phyloP scores from a whole-genome alignment of 305 asterid species.

The Striga hermonthica region DNA sequence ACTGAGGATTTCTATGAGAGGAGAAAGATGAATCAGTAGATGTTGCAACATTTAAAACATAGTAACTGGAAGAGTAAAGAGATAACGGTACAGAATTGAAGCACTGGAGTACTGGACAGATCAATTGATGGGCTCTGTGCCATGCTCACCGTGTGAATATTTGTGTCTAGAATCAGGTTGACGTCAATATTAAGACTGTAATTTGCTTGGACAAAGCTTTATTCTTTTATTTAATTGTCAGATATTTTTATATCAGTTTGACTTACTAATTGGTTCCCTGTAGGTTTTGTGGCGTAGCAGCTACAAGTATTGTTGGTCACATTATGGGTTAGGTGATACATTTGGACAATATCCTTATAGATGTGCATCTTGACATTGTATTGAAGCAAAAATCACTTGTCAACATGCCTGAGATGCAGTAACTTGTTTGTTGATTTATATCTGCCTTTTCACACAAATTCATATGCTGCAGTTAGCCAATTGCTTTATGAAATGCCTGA shows the following conservation, averaged over 20 bases:
- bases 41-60: not conserved
- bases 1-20: slow-evolving; percentile 11
- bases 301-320: slow-evolving; percentile 97
- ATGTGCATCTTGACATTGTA: slow-evolving; percentile 55
- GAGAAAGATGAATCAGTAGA: slow-evolving; percentile 5
- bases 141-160: slow-evolving; percentile 16
- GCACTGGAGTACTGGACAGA: slow-evolving; percentile 10
- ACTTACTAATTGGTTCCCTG: slow-evolving; percentile 32
- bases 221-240: slow-evolving; percentile 19
- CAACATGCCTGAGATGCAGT: too few relatives aligned
- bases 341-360: slow-evolving; percentile 96
- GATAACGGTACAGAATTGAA: slow-evolving; percentile 18
- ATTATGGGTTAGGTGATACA: slow-evolving; percentile 95
- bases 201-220: slow-evolving; percentile 9
- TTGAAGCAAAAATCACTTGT: too few relatives aligned
- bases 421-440: too few relatives aligned
- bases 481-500: too few relatives aligned
- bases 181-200: slow-evolving; percentile 31
- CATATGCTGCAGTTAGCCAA: too few relatives aligned
- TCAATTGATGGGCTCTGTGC: slow-evolving; percentile 19
- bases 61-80: slow-evolving; percentile 22
- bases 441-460: too few relatives aligned
- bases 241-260: slow-evolving; percentile 17
- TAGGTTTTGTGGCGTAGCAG: slow-evolving; percentile 96
- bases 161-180: slow-evolving; percentile 20